Evolutionary conservation across 148 eudicot genomes (phyloP).

Genomic region (Fagopyrum esculentum): DNA sequence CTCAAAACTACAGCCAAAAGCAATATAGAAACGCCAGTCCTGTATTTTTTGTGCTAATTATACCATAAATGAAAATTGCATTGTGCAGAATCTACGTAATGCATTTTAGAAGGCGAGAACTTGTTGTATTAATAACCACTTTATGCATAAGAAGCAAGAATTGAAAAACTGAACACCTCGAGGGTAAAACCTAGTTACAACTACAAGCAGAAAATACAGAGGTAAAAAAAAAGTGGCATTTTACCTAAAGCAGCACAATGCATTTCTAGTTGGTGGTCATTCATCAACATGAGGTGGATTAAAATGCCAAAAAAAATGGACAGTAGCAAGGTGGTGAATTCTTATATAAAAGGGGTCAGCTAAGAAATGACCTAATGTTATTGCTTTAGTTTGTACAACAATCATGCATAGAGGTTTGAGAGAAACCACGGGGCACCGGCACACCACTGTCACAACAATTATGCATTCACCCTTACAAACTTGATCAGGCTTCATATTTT

Average conservation of each 20-base stretch:
- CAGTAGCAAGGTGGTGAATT: not conserved
- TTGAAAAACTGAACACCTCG: not conserved
- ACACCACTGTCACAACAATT: not conserved
- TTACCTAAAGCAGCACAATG: not conserved
- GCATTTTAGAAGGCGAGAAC: no score
- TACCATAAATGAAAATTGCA: not conserved
- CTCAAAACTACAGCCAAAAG: not conserved
- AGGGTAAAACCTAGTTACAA: not conserved
- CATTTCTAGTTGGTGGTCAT: no score
- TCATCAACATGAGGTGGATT: not conserved
- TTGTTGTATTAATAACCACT: not conserved
- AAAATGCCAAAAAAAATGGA: not conserved
- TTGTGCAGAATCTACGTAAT: not conserved
- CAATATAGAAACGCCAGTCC: not conserved
- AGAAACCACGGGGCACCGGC: not conserved
- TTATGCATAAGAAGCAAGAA: not conserved
- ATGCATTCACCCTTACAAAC: not conserved
- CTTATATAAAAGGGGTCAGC: not conserved
- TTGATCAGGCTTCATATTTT: not conserved
- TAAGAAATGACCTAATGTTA: no score
- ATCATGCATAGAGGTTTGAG: no score
- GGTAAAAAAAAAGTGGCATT: not conserved
- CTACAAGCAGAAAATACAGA: not conserved
- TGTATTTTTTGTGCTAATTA: not conserved
- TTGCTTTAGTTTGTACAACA: no score